Percentiles rank a stretch among this genome's conserved stretches.
These are phyloP conservation scores for Elongisporangium anandrum DNA, from an alignment of 352 stramenopile genomes.

Conservation along the genomic window DNA sequence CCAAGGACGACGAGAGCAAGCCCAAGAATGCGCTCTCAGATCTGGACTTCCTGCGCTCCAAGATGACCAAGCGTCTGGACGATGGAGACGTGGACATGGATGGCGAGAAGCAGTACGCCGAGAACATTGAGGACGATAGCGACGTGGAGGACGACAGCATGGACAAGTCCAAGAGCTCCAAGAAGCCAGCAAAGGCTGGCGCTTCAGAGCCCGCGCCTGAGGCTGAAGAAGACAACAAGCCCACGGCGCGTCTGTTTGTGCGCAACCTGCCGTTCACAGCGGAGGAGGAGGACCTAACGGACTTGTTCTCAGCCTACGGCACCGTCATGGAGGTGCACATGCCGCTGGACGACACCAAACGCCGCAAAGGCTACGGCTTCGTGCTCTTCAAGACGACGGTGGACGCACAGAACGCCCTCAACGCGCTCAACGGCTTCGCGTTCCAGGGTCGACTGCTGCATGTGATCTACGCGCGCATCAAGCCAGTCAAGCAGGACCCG, in stretches of 20 bases:
- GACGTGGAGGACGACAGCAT: slow-evolving; percentile 19
- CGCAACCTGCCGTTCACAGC: slow-evolving; percentile 96
- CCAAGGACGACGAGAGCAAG: slow-evolving; percentile 23
- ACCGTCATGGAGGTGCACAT: slow-evolving; percentile 93
- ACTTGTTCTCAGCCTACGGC: slow-evolving; percentile 89
- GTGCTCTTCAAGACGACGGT: slow-evolving; percentile 92
- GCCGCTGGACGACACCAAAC: slow-evolving; percentile 93
- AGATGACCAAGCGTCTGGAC: slow-evolving; percentile 90
- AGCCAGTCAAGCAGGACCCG: slow-evolving; percentile 57
- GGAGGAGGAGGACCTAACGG: slow-evolving; percentile 94
- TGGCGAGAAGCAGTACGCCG: slow-evolving; percentile 28
- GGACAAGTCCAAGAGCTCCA: slow-evolving; percentile 4
- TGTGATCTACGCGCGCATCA: slow-evolving; percentile 87
- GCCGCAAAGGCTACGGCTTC: slow-evolving; percentile 97
- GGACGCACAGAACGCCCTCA: slow-evolving; percentile 86
- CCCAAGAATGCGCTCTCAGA: slow-evolving; percentile 64
- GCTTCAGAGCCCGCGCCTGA: slow-evolving; percentile 1
- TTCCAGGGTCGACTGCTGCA: slow-evolving; percentile 97
- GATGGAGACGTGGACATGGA: slow-evolving; percentile 47
- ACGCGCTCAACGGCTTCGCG: slow-evolving; percentile 88
- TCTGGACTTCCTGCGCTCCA: slow-evolving; percentile 93
- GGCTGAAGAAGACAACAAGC: slow-evolving; percentile 30
- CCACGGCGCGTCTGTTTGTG: slow-evolving; percentile 93
- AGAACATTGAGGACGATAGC: slow-evolving; percentile 37
- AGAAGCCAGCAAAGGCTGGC: neutral